Conservation (phyloP, 345 rosid species). For the Eutrema japonicum region DNA sequence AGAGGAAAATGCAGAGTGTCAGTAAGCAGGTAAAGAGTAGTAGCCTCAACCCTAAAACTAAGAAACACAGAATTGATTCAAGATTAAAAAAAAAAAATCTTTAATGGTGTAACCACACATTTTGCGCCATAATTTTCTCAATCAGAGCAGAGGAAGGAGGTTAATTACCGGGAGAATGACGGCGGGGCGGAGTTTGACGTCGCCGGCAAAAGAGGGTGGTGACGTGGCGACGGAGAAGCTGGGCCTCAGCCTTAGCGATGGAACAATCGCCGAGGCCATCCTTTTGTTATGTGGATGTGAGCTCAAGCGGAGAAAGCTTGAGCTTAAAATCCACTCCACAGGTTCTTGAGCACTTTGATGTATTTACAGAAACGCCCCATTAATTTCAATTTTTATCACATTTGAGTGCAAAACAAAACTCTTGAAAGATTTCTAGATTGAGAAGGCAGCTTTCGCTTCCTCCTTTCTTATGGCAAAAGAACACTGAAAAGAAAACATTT, state of each 20-base stretch:
- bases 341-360: neutral
- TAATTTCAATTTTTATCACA: neutral
- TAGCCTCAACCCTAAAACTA: neutral
- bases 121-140: neutral
- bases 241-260: conserved; percentile 50
- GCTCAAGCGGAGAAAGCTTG: conserved; percentile 23
- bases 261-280: conserved; percentile 55
- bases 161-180: conserved; percentile 80
- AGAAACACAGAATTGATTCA: neutral
- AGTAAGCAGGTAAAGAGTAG: neutral
- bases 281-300: conserved; percentile 36
- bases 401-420: conserved; percentile 28
- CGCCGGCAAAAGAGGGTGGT: conserved; percentile 35
- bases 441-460: conserved; percentile 1
- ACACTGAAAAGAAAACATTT: neutral
- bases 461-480: neutral
- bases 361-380: conserved; percentile 26
- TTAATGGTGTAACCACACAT: conserved; percentile 5
- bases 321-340: conserved; percentile 29
- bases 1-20: neutral
- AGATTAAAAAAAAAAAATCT: neutral
- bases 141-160: conserved; percentile 2
- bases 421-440: conserved; percentile 13
- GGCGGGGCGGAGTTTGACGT: conserved; percentile 59
- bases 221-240: conserved; percentile 39